A percentile compares a stretch with the other conserved stretches of the same genome.
Conservation (phyloP, 257 asterid species). For the Ajuga chamaepitys region DNA sequence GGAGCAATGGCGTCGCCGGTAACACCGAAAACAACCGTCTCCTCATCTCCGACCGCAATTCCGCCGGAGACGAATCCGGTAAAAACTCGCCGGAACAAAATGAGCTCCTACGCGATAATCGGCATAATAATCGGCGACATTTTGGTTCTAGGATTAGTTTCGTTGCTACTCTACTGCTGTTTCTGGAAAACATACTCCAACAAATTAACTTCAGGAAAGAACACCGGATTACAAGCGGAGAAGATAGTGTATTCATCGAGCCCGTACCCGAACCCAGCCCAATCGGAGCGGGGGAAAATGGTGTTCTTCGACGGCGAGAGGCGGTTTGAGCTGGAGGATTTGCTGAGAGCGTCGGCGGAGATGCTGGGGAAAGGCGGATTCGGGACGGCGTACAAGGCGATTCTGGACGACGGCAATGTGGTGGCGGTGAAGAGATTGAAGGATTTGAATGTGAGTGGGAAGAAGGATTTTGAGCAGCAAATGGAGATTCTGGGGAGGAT, state of each 20-base stretch:
- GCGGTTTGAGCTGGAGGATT: slow-evolving; percentile 87
- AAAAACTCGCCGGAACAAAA: slow-evolving; percentile 34
- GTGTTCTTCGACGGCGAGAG: slow-evolving; percentile 78
- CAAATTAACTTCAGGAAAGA: slow-evolving; percentile 23
- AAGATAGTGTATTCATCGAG: slow-evolving; percentile 71
- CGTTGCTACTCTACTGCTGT: slow-evolving; percentile 56
- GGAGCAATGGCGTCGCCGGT: slow-evolving; percentile 64
- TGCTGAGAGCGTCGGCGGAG: slow-evolving; percentile 90
- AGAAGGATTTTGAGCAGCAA: slow-evolving; percentile 82
- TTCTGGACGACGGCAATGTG: slow-evolving; percentile 80
- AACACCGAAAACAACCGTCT: slow-evolving; percentile 30
- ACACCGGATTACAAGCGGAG: slow-evolving; percentile 34
- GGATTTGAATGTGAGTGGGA: slow-evolving; percentile 56
- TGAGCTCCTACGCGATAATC: slow-evolving; percentile 48
- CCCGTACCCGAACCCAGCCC: slow-evolving; percentile 59
- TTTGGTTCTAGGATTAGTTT: slow-evolving; percentile 42
- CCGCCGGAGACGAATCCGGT: slow-evolving; percentile 39
- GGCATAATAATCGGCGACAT: slow-evolving; percentile 65
- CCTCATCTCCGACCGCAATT: slow-evolving; percentile 57
- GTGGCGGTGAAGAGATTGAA: slow-evolving; percentile 91
- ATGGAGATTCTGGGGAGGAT: slow-evolving; percentile 85
- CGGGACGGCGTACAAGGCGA: slow-evolving; percentile 86
- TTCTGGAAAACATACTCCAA: slow-evolving; percentile 42
- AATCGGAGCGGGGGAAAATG: slow-evolving; percentile 69
- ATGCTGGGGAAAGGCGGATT: slow-evolving; percentile 92